phyloP scores from a whole-genome alignment of 345 rosid genomes.

The Syzygium grande region DNA sequence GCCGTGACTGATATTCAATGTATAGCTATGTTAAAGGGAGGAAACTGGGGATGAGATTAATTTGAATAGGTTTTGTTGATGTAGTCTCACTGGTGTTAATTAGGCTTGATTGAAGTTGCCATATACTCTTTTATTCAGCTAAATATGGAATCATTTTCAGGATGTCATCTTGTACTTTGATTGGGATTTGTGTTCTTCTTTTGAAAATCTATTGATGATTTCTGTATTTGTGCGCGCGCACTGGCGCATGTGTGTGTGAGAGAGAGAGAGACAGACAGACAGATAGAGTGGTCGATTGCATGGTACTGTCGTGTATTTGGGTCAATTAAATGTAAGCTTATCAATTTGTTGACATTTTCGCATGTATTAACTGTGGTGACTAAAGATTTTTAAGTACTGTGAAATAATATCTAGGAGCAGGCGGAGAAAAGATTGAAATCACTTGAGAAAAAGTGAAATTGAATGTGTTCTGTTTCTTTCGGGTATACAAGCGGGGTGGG shows the following conservation, averaged over 20 bases:
- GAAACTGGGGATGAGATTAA: not conserved
- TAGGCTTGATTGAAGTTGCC: not conserved
- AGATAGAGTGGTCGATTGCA: not conserved
- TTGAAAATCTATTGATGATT: not conserved
- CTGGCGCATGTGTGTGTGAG: not conserved
- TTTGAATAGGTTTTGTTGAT: not conserved
- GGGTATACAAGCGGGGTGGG: not conserved
- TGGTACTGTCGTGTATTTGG: not conserved
- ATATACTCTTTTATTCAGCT: not conserved
- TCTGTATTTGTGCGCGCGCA: not conserved
- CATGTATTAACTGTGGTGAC: not conserved
- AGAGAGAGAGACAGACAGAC: not conserved
- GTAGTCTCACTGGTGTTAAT: not conserved
- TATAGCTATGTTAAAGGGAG: not conserved
- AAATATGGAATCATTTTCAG: not conserved
- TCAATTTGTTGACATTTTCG: not conserved
- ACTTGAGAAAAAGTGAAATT: not conserved
- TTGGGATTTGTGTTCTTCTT: not conserved
- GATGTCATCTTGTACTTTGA: not conserved
- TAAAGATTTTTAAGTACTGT: not conserved
- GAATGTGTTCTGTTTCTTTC: not conserved
- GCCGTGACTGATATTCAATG: not conserved
- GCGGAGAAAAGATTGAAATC: not conserved
- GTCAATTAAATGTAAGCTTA: not conserved
- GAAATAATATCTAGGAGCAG: not conserved